Conservation (phyloP, 148 eudicot genomes). For the Rhododendron simsii region DNA sequence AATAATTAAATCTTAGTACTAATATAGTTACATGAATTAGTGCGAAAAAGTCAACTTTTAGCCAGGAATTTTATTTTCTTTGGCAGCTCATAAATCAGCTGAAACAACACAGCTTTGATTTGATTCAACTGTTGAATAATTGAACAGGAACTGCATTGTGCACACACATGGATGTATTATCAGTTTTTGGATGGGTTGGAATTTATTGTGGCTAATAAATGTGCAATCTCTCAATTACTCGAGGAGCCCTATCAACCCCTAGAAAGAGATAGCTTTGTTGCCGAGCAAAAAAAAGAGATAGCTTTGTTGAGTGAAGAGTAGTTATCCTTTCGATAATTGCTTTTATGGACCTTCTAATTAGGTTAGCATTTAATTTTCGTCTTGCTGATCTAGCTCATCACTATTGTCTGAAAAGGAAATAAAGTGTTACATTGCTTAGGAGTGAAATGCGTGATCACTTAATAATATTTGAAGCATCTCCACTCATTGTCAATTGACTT, state of each 20-base stretch:
- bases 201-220: neutral
- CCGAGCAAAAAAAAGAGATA: neutral
- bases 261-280: neutral
- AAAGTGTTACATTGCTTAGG: no score
- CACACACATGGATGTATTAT: neutral
- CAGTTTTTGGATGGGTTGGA: neutral
- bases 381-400: neutral
- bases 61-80: neutral
- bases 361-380: neutral
- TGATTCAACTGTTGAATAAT: neutral
- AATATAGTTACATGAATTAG: neutral
- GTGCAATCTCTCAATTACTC: neutral
- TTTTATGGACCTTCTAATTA: neutral
- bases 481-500: no score
- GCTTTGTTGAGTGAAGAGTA: neutral
- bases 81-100: neutral
- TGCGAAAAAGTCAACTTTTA: neutral
- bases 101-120: neutral
- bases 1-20: no score
- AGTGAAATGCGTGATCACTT: no score
- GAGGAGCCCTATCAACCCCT: neutral
- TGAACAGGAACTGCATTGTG: neutral
- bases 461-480: no score
- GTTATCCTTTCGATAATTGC: neutral
- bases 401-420: no score